Percentiles rank a stretch among this genome's conserved stretches.
Conservation (phyloP, 352 stramenopile genomes). For the Phytophthora aleatoria region DNA sequence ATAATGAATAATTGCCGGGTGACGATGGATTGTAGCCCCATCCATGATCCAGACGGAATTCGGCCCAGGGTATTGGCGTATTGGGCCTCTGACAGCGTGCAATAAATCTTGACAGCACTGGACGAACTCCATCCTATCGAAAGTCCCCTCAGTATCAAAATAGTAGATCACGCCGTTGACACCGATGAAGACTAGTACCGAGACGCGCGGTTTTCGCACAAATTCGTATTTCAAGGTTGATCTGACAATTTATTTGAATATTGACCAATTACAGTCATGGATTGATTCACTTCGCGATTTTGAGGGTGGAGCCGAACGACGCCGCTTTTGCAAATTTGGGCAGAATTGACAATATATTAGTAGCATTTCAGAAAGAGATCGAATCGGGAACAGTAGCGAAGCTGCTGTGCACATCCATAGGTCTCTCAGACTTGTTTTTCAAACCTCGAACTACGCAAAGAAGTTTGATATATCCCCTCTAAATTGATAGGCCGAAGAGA, state of each 20-base stretch:
- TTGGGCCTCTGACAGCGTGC: not conserved
- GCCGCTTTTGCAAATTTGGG: not conserved
- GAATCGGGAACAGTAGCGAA: too few relatives aligned
- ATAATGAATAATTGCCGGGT: too few relatives aligned
- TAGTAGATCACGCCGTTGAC: not conserved
- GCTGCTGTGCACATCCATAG: too few relatives aligned
- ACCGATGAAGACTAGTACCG: not conserved
- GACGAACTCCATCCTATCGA: not conserved
- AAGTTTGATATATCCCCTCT: not conserved
- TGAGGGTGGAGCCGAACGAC: not conserved
- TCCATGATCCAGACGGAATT: not conserved
- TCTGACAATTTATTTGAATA: not conserved
- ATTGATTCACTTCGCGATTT: not conserved
- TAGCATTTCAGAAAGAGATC: too few relatives aligned
- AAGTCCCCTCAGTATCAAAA: not conserved
- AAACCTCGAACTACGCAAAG: too few relatives aligned
- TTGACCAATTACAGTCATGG: not conserved
- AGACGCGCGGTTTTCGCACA: slow-evolving; percentile 4
- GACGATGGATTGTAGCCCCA: too few relatives aligned
- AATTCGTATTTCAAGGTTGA: not conserved
- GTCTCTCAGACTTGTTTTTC: too few relatives aligned
- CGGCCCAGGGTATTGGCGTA: not conserved
- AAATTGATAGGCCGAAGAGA: not conserved
- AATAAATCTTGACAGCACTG: slow-evolving; percentile 1
- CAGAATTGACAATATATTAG: not conserved